Evolutionary conservation across 129 eudicot genomes (phyloP), one percentile per base, ranked within the genome.

Genomic region (Kitagawia praeruptora): DNA sequence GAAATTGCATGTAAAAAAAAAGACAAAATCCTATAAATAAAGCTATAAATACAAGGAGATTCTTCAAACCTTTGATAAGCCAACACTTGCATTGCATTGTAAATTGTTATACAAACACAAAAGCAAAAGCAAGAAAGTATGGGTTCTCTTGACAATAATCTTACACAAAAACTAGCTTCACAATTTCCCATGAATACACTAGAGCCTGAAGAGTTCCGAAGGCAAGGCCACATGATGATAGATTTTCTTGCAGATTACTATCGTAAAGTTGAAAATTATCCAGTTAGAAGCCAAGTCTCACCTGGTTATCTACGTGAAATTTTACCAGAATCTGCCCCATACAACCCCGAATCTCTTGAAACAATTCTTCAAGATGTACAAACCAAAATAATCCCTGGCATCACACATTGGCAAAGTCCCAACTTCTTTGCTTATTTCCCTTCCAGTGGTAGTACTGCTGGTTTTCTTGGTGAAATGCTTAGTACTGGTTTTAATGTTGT

Each of bases 371-470:
- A 87, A 21, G 88, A 87, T 46, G 75, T 87, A 16, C 21, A 77
- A 3, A 81, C 8, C 19, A 76, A 82, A 64, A 80, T 87, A 23
- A 39, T 87, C 41, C 88, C 83, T 0, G 86, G 86, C 46, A 64
- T 87, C 63, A 79, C 87, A 12, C 90, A 84, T 63, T 87, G 90
- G 90, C 87, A 82, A 44, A 82, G 90, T 40, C 88, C 90, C 23
- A 84, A 84, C 38, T 80, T 76, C 67, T 87, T 75, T 28, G 86
- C 84, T 6, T 82, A 82, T 34, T 87, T 84, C 70, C 84, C 76
- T 23, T 82, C 86, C 5, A 82, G 63, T 34, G 79, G 79, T 15
- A 82, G 86, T 75, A 82, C 47, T 4, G 83, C 81, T 7, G 80
- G 73, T 9, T 82, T 82, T 19, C 74, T 84, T 3, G 90, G 90